A percentile compares a stretch with the other conserved stretches of the same genome.
Evolutionary conservation across 768 basidiomycete genomes (phyloP).

Genomic region (Baorangia bicolor): DNA sequence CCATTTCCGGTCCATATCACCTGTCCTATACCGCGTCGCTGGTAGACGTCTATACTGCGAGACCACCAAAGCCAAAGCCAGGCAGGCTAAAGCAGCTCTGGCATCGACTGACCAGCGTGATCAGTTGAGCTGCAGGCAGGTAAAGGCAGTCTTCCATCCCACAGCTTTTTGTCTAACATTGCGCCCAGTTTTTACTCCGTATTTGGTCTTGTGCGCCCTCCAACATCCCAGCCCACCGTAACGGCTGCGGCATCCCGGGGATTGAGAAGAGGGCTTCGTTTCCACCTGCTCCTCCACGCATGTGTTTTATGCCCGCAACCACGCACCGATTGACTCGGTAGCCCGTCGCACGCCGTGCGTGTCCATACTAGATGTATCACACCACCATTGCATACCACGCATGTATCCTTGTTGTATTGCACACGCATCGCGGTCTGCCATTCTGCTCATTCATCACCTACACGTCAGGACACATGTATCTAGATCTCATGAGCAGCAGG

Average conservation of each 20-base stretch:
- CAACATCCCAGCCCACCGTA: neutral
- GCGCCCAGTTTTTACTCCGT: neutral
- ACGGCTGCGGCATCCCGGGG: neutral
- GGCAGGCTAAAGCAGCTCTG: constrained; percentile 31
- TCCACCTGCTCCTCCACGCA: neutral
- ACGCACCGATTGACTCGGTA: constrained; percentile 21
- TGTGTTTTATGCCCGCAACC: constrained; percentile 16
- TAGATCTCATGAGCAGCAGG: constrained; percentile 10
- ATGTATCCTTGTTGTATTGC: constrained; percentile 20
- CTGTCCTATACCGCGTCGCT: constrained; percentile 32
- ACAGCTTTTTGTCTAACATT: neutral
- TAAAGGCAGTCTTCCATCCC: neutral
- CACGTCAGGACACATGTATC: constrained; percentile 12
- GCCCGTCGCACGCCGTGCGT: constrained; percentile 25
- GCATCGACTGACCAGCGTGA: constrained; percentile 21
- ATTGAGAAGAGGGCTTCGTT: neutral
- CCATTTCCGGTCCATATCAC: constrained; percentile 34
- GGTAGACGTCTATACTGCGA: constrained; percentile 24
- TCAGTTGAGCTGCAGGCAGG: constrained; percentile 19
- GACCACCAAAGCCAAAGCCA: constrained; percentile 15
- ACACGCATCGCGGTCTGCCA: constrained; percentile 7
- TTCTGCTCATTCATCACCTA: constrained; percentile 11
- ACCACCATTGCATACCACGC: constrained; percentile 12
- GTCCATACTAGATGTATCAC: constrained; percentile 13
- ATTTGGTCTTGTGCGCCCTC: neutral